Base-by-base conservation (phyloP, 2,329 filamentous ascomycete species). In the Cercospora berteroae region DNA sequence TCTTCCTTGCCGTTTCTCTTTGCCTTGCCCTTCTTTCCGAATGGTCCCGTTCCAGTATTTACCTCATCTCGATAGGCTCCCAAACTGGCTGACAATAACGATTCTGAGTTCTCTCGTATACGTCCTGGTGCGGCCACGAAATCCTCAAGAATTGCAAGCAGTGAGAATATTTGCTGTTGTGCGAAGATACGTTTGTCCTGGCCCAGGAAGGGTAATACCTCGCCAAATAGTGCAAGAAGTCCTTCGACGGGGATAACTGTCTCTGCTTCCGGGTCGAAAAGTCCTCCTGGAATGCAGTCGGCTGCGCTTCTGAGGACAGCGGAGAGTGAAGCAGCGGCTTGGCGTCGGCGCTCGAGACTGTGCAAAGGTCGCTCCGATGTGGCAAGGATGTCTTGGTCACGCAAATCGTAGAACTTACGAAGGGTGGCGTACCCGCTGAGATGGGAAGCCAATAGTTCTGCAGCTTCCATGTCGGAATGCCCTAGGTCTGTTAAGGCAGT, bases 341-440 rank as follows among this genome's bases (percentile, higher is more conserved):
- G 87, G 64, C 88, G 87, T 71, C 89, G 90, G 20, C 89, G 83
- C 12, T 86, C 83, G 23, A 89, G 80, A 0, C 88, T 85, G 66
- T 82, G 80, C 67, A 85, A 80, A 23, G 77, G 79, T 5, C 81
- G 5, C 79, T 73, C 29, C 74, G 68, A 9, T 6, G 58, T 9
- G 39, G 66, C 44, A 25, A 68, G 65, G 8, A 84, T 70, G n/a
- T 85, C 83, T 73, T 88, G 86, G 75, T 98, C 94, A 59, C 94
- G 88, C n/a, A 94, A 85, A 69, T 94, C 90, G 79, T 96, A 98
- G 81, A 94, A 97, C 72, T 89, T 90, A 39, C 94, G 90, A 20
- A 98, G 83, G 0, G 93, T 96, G 23, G 94, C 94, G 75, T 98
- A 98, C 23, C 94, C 94, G 77, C 92, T 95, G 9, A 97, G 88